Evolutionary conservation across 805 yeast species (phyloP), one percentile per base, ranked within the genome.

Genomic region (Schwanniomyces yamadae): DNA sequence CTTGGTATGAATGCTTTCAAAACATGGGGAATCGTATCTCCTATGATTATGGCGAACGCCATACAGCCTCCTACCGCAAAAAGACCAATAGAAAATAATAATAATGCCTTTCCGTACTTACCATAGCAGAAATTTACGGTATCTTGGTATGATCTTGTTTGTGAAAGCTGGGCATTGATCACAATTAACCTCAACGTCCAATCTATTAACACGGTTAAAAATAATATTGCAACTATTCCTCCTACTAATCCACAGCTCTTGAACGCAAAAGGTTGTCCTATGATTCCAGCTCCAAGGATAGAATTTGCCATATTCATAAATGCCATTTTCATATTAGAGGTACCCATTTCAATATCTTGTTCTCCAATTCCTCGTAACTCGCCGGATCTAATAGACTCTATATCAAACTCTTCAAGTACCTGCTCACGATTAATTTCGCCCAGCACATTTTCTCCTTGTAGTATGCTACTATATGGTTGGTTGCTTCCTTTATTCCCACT

Each of bases 291-390:
- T 0, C 98, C 98, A 5, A 91, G 69, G 42, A 91, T 91, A 13
- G 95, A 83, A 59, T 90, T 90, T 7, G 96, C 95, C 95, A 90
- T 89, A 60, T 91, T 91, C 95, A 90, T 85, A 53, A 90, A 89
- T 4, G 97, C 97, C 87, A 84, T 84, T 39, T 74, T 76, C 73
- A 90, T 71, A 42, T 47, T 54, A 9, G 72, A 65, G 14, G 56
- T 54, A 4, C 70, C 71, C 14, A 45, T 40, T 16, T 52, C 57
- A 4, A 36, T 28, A 14, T 23, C 23, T 21, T 28, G 48, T 4
- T 29, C 41, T 12, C 40, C 44, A 6, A 31, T 36, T 19, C 38
- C 42, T 13, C 27, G 25, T 24, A 28, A 28, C 13, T 26, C 31
- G 14, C 27, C 23, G 10, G 33, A 35, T 18, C 18, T 27, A 6